These are phyloP conservation scores for Dimocarpus longan DNA, from an alignment of 345 rosid genomes.

Conservation along the genomic window DNA sequence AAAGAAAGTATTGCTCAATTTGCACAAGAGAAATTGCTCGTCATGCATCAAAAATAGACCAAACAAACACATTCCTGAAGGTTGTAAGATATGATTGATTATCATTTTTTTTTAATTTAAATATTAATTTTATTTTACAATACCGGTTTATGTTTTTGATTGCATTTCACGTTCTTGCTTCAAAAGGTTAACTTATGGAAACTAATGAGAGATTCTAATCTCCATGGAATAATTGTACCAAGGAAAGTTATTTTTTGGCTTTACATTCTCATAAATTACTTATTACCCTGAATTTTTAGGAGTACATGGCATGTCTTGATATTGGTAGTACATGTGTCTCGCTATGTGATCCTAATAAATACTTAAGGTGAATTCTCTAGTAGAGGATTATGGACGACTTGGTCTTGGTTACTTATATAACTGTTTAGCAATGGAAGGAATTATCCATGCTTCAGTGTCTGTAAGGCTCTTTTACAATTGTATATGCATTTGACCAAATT, in stretches of 20 bases:
- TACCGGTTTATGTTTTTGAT: neutral
- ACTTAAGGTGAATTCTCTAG: conserved; percentile 12
- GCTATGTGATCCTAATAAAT: neutral
- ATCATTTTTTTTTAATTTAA: no score
- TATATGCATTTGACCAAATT: conserved; percentile 55
- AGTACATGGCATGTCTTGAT: neutral
- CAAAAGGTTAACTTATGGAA: conserved; percentile 94
- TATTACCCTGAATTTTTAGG: neutral
- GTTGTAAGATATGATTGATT: conserved; percentile 26
- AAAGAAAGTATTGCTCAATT: conserved; percentile 89
- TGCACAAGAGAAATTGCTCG: conserved; percentile 80
- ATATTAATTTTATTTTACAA: neutral
- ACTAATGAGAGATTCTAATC: conserved; percentile 92
- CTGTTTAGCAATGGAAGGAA: conserved; percentile 89
- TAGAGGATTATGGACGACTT: conserved; percentile 96
- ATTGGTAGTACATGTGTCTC: no score
- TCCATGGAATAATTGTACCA: conserved; percentile 91
- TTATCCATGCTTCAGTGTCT: conserved; percentile 89
- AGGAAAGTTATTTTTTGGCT: conserved; percentile 36
- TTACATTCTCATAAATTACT: neutral
- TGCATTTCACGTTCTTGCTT: conserved; percentile 9
- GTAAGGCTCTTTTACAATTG: conserved; percentile 71
- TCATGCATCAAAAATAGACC: conserved; percentile 73
- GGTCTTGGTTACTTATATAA: conserved; percentile 96
- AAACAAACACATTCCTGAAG: conserved; percentile 81